These are phyloP conservation scores for Candida odintsovae DNA, from an alignment of 805 yeast genomes.

Conservation along the genomic window DNA sequence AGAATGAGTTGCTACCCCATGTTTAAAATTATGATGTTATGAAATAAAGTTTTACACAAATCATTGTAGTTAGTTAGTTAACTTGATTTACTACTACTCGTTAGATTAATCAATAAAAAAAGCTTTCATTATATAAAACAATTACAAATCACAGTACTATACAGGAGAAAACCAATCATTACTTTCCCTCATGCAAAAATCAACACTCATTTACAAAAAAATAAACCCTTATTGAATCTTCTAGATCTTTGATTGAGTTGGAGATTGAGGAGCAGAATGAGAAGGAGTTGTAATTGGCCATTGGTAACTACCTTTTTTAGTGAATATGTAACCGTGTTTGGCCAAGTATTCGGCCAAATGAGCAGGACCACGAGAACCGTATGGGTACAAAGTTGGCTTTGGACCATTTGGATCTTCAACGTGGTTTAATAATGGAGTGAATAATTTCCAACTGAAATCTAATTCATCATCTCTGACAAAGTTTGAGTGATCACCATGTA, in stretches of 20 bases:
- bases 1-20: conserved; percentile 2
- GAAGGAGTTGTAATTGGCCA: conserved; percentile 79
- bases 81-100: too few species aligned
- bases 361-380: conserved; percentile 89
- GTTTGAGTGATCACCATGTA: conserved; percentile 91
- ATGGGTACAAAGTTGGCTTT: conserved; percentile 61
- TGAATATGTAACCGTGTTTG: conserved; percentile 68
- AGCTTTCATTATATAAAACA: background rate
- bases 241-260: conserved; percentile 1
- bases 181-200: background rate
- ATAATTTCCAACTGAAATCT: conserved; percentile 86
- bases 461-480: conserved; percentile 97
- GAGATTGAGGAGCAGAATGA: background rate
- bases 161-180: background rate
- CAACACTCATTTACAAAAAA: background rate
- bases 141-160: background rate
- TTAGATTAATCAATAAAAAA: background rate
- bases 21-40: background rate
- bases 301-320: conserved; percentile 61
- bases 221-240: background rate
- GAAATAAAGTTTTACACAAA: background rate
- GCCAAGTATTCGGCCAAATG: conserved; percentile 54
- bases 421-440: conserved; percentile 83
- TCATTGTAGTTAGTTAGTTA: too few species aligned
- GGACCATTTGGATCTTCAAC: conserved; percentile 72